Evolutionary conservation across 1,139 yeast genomes (phyloP).

Genomic region (Wickerhamomyces sp.): DNA sequence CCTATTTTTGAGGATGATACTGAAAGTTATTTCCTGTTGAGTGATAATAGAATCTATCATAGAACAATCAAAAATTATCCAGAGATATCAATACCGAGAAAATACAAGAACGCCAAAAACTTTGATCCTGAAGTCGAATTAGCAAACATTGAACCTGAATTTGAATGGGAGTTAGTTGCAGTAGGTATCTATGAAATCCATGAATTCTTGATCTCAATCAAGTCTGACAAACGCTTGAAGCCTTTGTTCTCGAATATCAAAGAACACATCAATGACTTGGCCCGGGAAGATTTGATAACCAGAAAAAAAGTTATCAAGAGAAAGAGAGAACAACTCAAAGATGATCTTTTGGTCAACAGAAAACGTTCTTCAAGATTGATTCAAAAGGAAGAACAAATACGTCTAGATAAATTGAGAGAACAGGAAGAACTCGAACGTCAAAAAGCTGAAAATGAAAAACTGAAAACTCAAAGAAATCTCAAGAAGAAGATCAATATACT

Average conservation of each 20-base stretch:
- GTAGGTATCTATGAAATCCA: slow-evolving; percentile 26
- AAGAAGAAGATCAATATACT: slow-evolving; percentile 19
- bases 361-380: slow-evolving; percentile 46
- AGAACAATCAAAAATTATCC: slow-evolving; percentile 23
- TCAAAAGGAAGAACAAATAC: slow-evolving; percentile 42
- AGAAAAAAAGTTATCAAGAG: slow-evolving; percentile 39
- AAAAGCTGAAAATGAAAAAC: slow-evolving; percentile 19
- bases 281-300: slow-evolving; percentile 33
- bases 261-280: slow-evolving; percentile 20
- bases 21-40: slow-evolving; percentile 18
- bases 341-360: slow-evolving; percentile 43
- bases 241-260: slow-evolving; percentile 20
- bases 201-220: slow-evolving; percentile 18
- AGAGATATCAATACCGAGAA: slow-evolving; percentile 26
- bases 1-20: slow-evolving; percentile 26
- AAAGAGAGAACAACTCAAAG: slow-evolving; percentile 43
- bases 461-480: slow-evolving; percentile 19
- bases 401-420: slow-evolving; percentile 26
- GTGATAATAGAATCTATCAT: slow-evolving; percentile 25
- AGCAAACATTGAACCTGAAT: slow-evolving; percentile 23
- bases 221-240: slow-evolving; percentile 16
- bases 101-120: slow-evolving; percentile 33
- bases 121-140: slow-evolving; percentile 22
- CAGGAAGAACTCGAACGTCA: slow-evolving; percentile 22
- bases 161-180: slow-evolving; percentile 39